phyloP scores from a whole-genome alignment of 257 asterid genomes.

The Plectranthus barbatus region DNA sequence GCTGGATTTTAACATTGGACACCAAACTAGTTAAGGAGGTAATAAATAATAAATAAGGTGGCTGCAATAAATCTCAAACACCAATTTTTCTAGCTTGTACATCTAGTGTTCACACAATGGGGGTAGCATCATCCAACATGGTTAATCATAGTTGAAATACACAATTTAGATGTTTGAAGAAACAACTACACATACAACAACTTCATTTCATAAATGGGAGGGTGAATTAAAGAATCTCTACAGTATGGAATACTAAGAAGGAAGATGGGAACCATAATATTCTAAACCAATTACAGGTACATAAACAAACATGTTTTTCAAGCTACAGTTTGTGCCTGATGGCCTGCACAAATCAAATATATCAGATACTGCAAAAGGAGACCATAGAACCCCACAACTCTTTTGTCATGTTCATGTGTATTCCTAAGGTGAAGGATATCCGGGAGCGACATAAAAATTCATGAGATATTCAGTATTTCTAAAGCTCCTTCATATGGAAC shows the following conservation, averaged over 20 bases:
- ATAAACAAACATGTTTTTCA: conserved; percentile 16
- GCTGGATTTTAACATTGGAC: conserved; percentile 50
- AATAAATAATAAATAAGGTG: too few relatives aligned
- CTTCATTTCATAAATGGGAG: conserved; percentile 56
- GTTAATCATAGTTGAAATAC: conserved; percentile 17
- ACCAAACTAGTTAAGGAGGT: conserved; percentile 59
- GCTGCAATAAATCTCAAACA: background rate
- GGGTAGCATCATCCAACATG: conserved; percentile 35
- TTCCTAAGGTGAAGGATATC: too few relatives aligned
- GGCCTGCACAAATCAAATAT: conserved; percentile 1
- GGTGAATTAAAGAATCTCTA: conserved; percentile 52
- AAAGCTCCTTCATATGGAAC: too few relatives aligned
- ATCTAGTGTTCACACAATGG: conserved; percentile 28
- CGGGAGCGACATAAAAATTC: too few relatives aligned
- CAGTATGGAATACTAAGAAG: conserved; percentile 55
- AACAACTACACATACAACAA: conserved; percentile 32
- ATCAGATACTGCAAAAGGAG: conserved; percentile 6
- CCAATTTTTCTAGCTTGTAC: conserved; percentile 43
- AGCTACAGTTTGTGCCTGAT: background rate
- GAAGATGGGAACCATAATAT: conserved; percentile 38
- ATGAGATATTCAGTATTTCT: too few relatives aligned
- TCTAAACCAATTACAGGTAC: conserved; percentile 62
- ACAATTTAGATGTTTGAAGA: conserved; percentile 1
- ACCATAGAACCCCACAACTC: conserved; percentile 19
- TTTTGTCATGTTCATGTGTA: too few relatives aligned